Conservation (phyloP, 441 rosid species). For the Hypseocharis bilobata region DNA sequence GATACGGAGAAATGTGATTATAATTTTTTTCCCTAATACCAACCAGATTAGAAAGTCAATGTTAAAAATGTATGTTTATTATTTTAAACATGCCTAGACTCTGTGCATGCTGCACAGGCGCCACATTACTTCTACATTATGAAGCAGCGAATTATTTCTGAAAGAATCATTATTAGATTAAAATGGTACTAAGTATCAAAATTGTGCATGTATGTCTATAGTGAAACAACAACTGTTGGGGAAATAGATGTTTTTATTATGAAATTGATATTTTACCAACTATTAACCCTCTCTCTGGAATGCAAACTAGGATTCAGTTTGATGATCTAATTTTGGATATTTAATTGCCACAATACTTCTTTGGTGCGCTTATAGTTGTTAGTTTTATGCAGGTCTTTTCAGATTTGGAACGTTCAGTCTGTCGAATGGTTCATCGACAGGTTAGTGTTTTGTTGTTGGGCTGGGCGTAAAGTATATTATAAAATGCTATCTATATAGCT, state of each 20-base stretch:
- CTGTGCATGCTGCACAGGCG: too few relatives aligned
- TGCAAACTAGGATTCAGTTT: neutral
- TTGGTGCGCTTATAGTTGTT: constrained; percentile 4
- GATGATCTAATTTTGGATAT: neutral
- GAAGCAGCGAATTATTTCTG: too few relatives aligned
- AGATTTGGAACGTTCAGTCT: constrained; percentile 85
- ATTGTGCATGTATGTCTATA: too few relatives aligned
- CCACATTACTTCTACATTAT: too few relatives aligned
- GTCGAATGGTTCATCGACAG: constrained; percentile 94
- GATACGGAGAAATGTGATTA: neutral
- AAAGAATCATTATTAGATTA: too few relatives aligned
- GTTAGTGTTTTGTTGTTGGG: constrained; percentile 35
- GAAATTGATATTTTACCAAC: neutral
- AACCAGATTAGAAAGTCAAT: too few relatives aligned
- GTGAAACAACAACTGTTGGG: neutral
- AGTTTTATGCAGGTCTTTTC: constrained; percentile 64
- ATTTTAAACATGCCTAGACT: too few relatives aligned
- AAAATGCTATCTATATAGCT: neutral
- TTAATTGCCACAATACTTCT: constrained; percentile 6
- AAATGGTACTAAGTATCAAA: too few relatives aligned
- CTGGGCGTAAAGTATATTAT: constrained; percentile 9
- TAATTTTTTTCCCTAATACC: too few relatives aligned
- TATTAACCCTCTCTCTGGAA: neutral
- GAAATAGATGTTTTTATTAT: neutral
- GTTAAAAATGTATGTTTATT: too few relatives aligned